Base-by-base conservation (phyloP, 108 stramenopile genomes). In the Fragilaria crotonensis region DNA sequence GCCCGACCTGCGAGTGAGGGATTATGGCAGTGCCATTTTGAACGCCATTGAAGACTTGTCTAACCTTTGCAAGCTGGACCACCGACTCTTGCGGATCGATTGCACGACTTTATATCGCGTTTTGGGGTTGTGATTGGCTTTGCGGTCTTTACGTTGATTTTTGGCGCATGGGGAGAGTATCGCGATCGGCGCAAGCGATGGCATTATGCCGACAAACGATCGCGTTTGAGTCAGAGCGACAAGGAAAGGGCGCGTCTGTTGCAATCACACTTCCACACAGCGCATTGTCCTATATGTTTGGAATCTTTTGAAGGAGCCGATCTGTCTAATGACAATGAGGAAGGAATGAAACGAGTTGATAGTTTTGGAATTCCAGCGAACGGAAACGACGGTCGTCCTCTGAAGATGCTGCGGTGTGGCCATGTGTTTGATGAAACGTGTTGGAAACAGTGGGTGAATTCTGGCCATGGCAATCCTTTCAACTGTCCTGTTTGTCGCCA, bases 401-500 rank as follows among this genome's bases (percentile, higher is more conserved):
- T 90, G 1, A 90, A 89, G 55, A 49, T 89, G 32, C 60, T 94
- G 29, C 87, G 89, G 46, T 94, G 93, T 61, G 93, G 93, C 4
- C 93, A 94, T 57, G 79, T 89, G 21, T 94, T 94, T 71, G 87
- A 88, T 57, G 73, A 83, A 30, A 75, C 82, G 3, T 94, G 93
- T 61, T 94, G 90, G 90, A 82, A 67, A 60, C 59, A 52, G 25
- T 92, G 86, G 86, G 78, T 84, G 0, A 76, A 82, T 56, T 80
- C 78, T 22, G 86, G 90, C 29, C 66, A 79, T 30, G 86, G 86
- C 11, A 87, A 92, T 70, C 83, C 83, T 21, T 80, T 71, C 66
- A 72, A 79, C 27, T 92, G 90, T 58, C 90, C 90, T 5, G 80
- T 92, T 2, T 92, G 90, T 67, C 80, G 86, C 5, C 82, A 86